A percentile compares a stretch with the other conserved stretches of the same genome.
phyloP scores from a whole-genome alignment of 2,329 filamentous ascomycete genomes.

The Cercospora citrullina region DNA sequence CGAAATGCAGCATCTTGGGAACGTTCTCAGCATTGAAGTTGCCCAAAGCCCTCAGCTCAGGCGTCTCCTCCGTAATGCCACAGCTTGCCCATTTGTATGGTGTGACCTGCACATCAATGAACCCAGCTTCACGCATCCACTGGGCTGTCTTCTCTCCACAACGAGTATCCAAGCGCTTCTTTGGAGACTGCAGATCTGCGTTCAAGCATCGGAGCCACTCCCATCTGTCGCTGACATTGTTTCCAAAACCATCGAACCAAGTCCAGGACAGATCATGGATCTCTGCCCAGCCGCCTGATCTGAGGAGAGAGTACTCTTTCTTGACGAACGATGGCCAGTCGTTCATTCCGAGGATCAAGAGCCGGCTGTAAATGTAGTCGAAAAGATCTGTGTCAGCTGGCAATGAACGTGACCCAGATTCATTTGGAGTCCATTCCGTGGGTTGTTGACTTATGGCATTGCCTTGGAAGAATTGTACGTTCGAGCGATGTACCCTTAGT shows the following conservation, averaged over 20 bases:
- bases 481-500: constrained; percentile 1
- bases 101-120: constrained; percentile 12
- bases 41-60: constrained; percentile 18
- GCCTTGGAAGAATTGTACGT: constrained; percentile 20
- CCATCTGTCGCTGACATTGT: constrained; percentile 16
- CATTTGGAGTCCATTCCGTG: constrained; percentile 7
- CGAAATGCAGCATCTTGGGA: constrained; percentile 20
- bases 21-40: constrained; percentile 14
- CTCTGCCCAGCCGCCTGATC: constrained; percentile 30
- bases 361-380: constrained; percentile 29
- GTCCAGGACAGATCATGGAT: constrained; percentile 24
- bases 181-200: neutral
- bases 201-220: constrained; percentile 9
- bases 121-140: constrained; percentile 7
- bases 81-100: constrained; percentile 14
- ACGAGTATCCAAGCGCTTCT: neutral
- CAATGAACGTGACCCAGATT: neutral
- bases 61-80: constrained; percentile 11
- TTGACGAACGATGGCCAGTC: constrained; percentile 28
- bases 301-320: constrained; percentile 21
- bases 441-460: constrained; percentile 15
- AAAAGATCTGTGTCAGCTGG: constrained; percentile 14
- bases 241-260: constrained; percentile 12
- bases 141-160: neutral
- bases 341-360: constrained; percentile 27